These are phyloP conservation scores for Alternaria infectoria DNA, from an alignment of 2,329 filamentous ascomycete genomes.

Conservation along the genomic window DNA sequence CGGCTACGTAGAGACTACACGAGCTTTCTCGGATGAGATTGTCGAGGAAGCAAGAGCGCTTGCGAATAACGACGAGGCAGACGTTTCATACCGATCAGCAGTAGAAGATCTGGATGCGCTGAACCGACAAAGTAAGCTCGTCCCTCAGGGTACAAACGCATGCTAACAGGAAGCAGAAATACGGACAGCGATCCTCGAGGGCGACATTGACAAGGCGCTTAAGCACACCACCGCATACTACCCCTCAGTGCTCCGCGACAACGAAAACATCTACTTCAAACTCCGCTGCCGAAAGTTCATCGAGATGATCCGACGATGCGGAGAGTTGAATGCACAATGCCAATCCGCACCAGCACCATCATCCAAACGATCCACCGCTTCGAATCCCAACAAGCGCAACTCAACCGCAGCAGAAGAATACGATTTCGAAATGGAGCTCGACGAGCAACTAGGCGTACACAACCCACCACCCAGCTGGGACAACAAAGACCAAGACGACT, in stretches of 20 bases:
- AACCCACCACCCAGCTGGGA: constrained; percentile 37
- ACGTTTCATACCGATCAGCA: constrained; percentile 66
- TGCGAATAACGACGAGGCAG: constrained; percentile 59
- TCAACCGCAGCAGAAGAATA: constrained; percentile 54
- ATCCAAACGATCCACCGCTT: constrained; percentile 37
- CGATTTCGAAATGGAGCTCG: constrained; percentile 65
- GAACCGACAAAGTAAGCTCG: constrained; percentile 76
- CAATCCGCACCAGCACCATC: constrained; percentile 32
- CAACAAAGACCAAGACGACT: constrained; percentile 42
- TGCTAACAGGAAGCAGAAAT: constrained; percentile 68
- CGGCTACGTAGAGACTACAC: constrained; percentile 91
- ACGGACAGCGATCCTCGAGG: constrained; percentile 83
- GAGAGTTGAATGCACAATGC: constrained; percentile 50
- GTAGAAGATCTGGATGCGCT: constrained; percentile 86
- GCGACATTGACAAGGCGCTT: constrained; percentile 90
- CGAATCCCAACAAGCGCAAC: constrained; percentile 37
- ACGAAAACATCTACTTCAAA: constrained; percentile 85
- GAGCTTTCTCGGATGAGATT: constrained; percentile 85
- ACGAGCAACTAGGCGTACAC: constrained; percentile 56
- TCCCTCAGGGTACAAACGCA: not conserved
- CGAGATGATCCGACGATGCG: constrained; percentile 69
- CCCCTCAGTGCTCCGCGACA: constrained; percentile 76
- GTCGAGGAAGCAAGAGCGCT: constrained; percentile 74
- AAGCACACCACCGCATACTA: constrained; percentile 81
- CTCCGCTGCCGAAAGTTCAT: constrained; percentile 91